Percentiles rank a stretch among this genome's conserved stretches.
Conservation (phyloP, 148 eudicot species). For the Silene conica region DNA sequence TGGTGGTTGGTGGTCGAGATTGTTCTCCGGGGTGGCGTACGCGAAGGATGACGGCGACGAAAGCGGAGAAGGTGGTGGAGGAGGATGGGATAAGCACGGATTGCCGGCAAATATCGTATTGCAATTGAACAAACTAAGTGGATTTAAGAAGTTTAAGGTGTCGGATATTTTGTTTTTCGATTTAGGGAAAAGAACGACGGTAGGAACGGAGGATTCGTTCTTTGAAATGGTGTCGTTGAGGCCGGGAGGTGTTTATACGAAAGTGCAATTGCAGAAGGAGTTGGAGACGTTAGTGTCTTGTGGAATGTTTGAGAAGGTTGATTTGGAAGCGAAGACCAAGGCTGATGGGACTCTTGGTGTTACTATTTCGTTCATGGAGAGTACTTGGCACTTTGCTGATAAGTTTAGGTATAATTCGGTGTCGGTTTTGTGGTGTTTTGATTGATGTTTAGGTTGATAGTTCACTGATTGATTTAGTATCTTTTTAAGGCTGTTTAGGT, state of each 20-base stretch:
- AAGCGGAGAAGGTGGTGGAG: slow-evolving; percentile 26
- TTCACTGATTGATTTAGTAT: background rate
- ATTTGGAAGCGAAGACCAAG: slow-evolving; percentile 73
- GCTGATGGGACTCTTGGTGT: slow-evolving; percentile 65
- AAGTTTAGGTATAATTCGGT: slow-evolving; percentile 19
- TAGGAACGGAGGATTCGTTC: slow-evolving; percentile 76
- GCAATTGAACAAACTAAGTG: slow-evolving; percentile 65
- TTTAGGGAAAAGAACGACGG: slow-evolving; percentile 30
- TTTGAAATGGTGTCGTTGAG: slow-evolving; percentile 75
- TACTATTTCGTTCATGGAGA: slow-evolving; percentile 60
- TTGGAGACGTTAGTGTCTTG: slow-evolving; percentile 67
- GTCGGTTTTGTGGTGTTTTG: background rate
- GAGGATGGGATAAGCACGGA: slow-evolving; percentile 75
- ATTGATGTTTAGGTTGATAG: background rate
- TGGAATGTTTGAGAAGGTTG: slow-evolving; percentile 89
- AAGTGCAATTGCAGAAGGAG: slow-evolving; percentile 79
- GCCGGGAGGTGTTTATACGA: slow-evolving; percentile 73
- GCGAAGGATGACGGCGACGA: slow-evolving; percentile 50
- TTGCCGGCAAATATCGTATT: slow-evolving; percentile 64
- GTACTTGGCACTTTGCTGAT: slow-evolving; percentile 74
- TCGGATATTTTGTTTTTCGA: slow-evolving; percentile 67
- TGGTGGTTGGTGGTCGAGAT: slow-evolving; percentile 46
- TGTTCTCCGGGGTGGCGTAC: slow-evolving; percentile 40
- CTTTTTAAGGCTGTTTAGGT: background rate
- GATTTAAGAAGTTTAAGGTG: slow-evolving; percentile 69